These are phyloP conservation scores for Dendrobium nobile DNA, from an alignment of 106 monocot species.

Conservation along the genomic window DNA sequence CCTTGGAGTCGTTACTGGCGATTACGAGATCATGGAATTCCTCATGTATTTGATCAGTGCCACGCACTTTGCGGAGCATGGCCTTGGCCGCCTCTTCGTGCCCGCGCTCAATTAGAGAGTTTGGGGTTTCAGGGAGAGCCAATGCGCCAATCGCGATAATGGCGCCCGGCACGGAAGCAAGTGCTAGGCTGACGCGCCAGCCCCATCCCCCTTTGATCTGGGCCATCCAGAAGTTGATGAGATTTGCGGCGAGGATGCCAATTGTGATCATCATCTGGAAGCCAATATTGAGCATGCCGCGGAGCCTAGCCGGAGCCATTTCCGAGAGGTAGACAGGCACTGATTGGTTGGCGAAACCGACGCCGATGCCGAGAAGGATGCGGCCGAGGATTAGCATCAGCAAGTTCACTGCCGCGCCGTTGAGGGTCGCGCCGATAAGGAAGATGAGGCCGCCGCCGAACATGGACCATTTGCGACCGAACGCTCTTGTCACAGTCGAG, in stretches of 20 bases:
- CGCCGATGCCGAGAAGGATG: constrained; percentile 8
- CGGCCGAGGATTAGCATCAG: constrained; percentile 29
- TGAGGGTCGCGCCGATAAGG: constrained; percentile 29
- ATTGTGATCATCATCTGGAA: constrained; percentile 47
- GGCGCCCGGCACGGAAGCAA: constrained; percentile 27
- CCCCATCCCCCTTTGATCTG: constrained; percentile 31
- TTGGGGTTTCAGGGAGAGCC: constrained; percentile 43
- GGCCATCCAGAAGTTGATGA: constrained; percentile 32
- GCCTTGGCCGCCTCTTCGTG: constrained; percentile 21
- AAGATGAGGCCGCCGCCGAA: constrained; percentile 25
- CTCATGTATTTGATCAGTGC: constrained; percentile 17
- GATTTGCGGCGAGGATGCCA: constrained; percentile 34
- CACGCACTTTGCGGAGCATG: constrained; percentile 26
- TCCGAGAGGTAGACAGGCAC: constrained; percentile 41
- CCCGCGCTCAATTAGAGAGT: constrained; percentile 37
- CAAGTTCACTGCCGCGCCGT: constrained; percentile 22
- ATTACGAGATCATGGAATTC: constrained; percentile 20
- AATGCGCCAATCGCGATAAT: constrained; percentile 33
- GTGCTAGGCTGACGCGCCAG: constrained; percentile 35
- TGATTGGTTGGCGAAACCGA: constrained; percentile 35
- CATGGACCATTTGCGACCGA: constrained; percentile 36
- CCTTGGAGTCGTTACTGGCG: constrained; percentile 12
- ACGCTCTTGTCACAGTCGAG: constrained; percentile 15
- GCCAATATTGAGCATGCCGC: constrained; percentile 39
- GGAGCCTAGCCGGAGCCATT: constrained; percentile 27